Conservation (phyloP, 257 asterid species). For the Plantago ovata region DNA sequence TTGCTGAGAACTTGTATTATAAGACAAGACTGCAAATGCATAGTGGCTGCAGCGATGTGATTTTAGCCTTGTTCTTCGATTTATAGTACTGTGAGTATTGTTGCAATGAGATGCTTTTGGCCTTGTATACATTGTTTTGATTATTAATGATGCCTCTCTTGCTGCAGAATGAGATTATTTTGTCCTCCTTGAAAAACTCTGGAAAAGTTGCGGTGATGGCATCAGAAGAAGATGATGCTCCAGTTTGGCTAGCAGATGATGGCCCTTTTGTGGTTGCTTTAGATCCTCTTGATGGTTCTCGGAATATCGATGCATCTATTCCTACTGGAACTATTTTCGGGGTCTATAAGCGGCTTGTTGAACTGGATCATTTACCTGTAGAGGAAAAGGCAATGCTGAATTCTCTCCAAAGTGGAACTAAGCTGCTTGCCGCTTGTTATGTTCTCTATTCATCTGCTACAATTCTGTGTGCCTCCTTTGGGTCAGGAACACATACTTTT, state of each 20-base stretch:
- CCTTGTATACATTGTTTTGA: background rate
- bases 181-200: conserved; percentile 64
- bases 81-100: background rate
- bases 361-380: conserved; percentile 66
- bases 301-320: conserved; percentile 91
- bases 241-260: conserved; percentile 78
- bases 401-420: conserved; percentile 82
- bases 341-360: conserved; percentile 63
- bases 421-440: conserved; percentile 80
- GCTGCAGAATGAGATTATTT: conserved; percentile 77
- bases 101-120: background rate
- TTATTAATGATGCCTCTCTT: conserved; percentile 6
- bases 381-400: conserved; percentile 74
- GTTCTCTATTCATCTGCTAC: conserved; percentile 94
- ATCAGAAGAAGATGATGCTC: conserved; percentile 90
- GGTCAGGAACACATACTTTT: conserved; percentile 80
- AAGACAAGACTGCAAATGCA: too few species aligned
- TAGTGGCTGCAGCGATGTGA: too few species aligned
- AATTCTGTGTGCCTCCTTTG: conserved; percentile 71
- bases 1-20: too few species aligned
- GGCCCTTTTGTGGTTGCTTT: conserved; percentile 85
- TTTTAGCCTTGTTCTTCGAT: too few species aligned
- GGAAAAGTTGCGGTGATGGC: conserved; percentile 97
- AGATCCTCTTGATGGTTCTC: conserved; percentile 90
- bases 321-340: conserved; percentile 98